These are phyloP conservation scores for Mesotaenium endlicherianum DNA, from an alignment of 139 green algal genomes.

Conservation along the genomic window DNA sequence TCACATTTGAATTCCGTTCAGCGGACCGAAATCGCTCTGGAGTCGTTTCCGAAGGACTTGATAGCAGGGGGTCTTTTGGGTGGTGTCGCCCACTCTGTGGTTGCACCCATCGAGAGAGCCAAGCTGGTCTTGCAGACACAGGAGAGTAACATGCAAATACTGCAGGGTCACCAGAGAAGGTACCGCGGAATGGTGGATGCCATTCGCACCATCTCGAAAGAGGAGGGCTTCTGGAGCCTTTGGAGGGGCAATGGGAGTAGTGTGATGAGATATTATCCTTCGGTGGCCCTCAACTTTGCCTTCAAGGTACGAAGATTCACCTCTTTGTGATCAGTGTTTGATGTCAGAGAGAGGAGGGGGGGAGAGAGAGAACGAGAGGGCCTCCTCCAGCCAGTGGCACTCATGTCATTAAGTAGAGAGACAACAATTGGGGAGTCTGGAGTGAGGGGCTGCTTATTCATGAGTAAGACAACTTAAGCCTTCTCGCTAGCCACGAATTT, in stretches of 20 bases:
- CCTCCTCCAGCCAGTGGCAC: too few relatives aligned
- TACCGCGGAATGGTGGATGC: slow-evolving; percentile 80
- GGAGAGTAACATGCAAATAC: slow-evolving; percentile 37
- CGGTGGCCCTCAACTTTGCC: slow-evolving; percentile 97
- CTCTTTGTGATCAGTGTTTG: too few relatives aligned
- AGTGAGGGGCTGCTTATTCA: too few relatives aligned
- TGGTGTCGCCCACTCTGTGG: slow-evolving; percentile 89
- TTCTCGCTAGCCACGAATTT: too few relatives aligned
- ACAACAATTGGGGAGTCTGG: too few relatives aligned
- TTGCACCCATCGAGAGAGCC: slow-evolving; percentile 94
- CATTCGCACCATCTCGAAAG: slow-evolving; percentile 81
- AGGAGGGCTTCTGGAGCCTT: slow-evolving; percentile 88
- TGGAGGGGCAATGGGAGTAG: slow-evolving; percentile 98
- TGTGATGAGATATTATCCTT: slow-evolving; percentile 92
- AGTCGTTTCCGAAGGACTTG: slow-evolving; percentile 75
- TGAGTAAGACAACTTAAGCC: too few relatives aligned
- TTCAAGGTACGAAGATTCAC: slow-evolving; percentile 99
- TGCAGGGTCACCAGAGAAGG: slow-evolving; percentile 1
- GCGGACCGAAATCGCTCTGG: slow-evolving; percentile 3
- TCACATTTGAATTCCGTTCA: too few relatives aligned
- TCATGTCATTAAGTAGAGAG: too few relatives aligned
- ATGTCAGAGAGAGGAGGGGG: too few relatives aligned
- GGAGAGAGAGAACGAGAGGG: too few relatives aligned
- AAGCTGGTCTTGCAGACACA: slow-evolving; percentile 95
- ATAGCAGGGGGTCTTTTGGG: slow-evolving; percentile 72